A percentile compares a stretch with the other conserved stretches of the same genome.
Conservation (phyloP, 805 yeast genomes). For the Candida michaelii region DNA sequence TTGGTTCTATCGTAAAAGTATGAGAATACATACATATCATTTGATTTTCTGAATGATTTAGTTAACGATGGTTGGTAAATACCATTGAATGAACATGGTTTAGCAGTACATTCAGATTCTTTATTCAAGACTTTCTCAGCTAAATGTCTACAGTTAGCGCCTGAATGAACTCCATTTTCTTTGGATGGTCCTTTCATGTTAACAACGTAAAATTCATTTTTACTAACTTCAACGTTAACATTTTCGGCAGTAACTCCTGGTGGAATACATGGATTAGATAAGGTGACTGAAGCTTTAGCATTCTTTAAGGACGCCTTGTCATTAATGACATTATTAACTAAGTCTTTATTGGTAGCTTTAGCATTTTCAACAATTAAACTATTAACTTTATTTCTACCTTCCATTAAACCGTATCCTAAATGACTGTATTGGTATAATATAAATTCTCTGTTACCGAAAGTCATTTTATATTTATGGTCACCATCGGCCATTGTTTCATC, state of each 20-base stretch:
- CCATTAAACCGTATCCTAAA: slow-evolving; percentile 92
- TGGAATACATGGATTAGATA: slow-evolving; percentile 85
- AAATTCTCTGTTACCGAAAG: slow-evolving; percentile 80
- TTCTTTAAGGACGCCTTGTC: slow-evolving; percentile 25
- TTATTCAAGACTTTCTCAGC: slow-evolving; percentile 84
- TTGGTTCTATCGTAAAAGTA: slow-evolving; percentile 92
- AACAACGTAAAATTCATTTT: slow-evolving; percentile 46
- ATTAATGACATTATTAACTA: slow-evolving; percentile 22
- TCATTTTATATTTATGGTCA: slow-evolving; percentile 79
- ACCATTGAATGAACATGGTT: slow-evolving; percentile 96
- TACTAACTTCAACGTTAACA: slow-evolving; percentile 58
- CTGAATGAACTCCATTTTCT: slow-evolving; percentile 39
- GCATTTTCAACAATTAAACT: slow-evolving; percentile 56
- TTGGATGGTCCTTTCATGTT: slow-evolving; percentile 61
- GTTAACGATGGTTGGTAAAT: slow-evolving; percentile 92
- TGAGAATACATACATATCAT: slow-evolving; percentile 88
- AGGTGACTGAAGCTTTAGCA: slow-evolving; percentile 42
- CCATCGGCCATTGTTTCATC: slow-evolving; percentile 73
- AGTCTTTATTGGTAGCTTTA: slow-evolving; percentile 28
- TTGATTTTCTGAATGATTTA: slow-evolving; percentile 65
- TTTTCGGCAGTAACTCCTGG: slow-evolving; percentile 64
- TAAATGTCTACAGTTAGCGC: slow-evolving; percentile 81
- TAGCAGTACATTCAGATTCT: slow-evolving; percentile 67
- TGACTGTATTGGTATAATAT: slow-evolving; percentile 90
- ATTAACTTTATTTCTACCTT: slow-evolving; percentile 85